A percentile compares a stretch with the other conserved stretches of the same genome.
Conservation (phyloP, 2,329 filamentous ascomycete genomes). For the Talaromyces rugulosus region DNA sequence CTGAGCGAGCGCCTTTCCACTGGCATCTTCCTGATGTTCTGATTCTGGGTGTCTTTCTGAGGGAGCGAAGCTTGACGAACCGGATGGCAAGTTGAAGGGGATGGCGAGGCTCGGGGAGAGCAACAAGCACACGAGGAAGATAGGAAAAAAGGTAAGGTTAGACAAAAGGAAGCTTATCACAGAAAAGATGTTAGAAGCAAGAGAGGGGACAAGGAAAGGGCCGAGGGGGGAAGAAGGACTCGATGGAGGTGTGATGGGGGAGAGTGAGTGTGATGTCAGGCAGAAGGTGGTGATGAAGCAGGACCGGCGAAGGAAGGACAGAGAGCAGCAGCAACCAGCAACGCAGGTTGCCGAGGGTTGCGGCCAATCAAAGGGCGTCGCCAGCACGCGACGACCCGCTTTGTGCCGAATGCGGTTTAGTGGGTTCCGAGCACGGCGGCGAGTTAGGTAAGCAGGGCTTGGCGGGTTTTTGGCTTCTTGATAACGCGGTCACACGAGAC, state of each 20-base stretch:
- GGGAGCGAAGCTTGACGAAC: slow-evolving; percentile 16
- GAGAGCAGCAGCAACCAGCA: slow-evolving; percentile 6
- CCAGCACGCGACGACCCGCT: background rate
- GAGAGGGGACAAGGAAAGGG: background rate
- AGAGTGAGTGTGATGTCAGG: slow-evolving; percentile 15
- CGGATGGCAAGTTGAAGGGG: background rate
- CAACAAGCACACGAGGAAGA: background rate
- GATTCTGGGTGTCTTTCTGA: background rate
- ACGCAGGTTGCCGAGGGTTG: slow-evolving; percentile 4
- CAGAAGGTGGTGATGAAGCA: slow-evolving; percentile 18
- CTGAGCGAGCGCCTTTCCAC: slow-evolving; percentile 43
- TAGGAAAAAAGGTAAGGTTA: background rate
- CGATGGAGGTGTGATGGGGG: slow-evolving; percentile 7
- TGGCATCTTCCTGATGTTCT: slow-evolving; percentile 40
- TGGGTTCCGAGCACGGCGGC: background rate
- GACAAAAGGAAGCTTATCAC: background rate
- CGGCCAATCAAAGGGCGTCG: background rate
- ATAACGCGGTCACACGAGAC: background rate
- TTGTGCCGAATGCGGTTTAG: background rate
- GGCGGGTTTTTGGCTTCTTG: background rate
- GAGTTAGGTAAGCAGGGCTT: slow-evolving; percentile 9
- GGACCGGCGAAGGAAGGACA: slow-evolving; percentile 2
- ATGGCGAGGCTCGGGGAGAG: background rate
- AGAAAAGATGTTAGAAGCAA: background rate
- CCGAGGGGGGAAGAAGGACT: background rate